These are phyloP conservation scores for Udeniomyces megalosporus DNA, from an alignment of 768 basidiomycete species.

Conservation along the genomic window DNA sequence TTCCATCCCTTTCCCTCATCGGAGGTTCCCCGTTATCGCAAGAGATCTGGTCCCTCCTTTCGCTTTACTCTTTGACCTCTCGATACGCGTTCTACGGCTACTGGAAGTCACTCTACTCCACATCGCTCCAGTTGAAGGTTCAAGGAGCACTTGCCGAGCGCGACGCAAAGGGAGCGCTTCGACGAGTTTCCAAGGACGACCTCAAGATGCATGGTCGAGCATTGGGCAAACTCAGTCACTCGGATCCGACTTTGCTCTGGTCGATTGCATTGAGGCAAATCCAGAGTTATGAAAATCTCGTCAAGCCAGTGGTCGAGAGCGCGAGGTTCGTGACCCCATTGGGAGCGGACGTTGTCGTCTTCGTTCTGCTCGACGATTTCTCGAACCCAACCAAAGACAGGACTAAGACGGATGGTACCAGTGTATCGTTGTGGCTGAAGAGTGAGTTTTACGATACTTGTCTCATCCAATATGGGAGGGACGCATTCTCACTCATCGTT, in stretches of 20 bases:
- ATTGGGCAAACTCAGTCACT: constrained; percentile 83
- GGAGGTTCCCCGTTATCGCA: constrained; percentile 73
- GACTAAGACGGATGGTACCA: constrained; percentile 82
- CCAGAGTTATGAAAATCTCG: constrained; percentile 89
- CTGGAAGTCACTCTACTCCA: constrained; percentile 45
- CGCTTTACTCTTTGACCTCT: constrained; percentile 54
- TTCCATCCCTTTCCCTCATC: constrained; percentile 74
- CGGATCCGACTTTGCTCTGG: constrained; percentile 86
- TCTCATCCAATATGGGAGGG: not conserved
- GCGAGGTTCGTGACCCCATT: constrained; percentile 77
- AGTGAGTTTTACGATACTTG: constrained; percentile 40
- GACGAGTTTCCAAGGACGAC: constrained; percentile 52
- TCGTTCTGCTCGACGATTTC: constrained; percentile 68
- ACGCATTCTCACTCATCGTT: not conserved
- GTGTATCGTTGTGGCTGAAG: constrained; percentile 77
- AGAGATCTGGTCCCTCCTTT: constrained; percentile 81
- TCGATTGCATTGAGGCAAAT: constrained; percentile 77
- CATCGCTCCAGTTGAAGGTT: constrained; percentile 29
- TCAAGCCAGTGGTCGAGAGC: constrained; percentile 73
- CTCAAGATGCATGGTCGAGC: constrained; percentile 69
- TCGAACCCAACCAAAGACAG: constrained; percentile 65
- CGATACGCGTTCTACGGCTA: constrained; percentile 92
- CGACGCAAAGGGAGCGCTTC: constrained; percentile 74
- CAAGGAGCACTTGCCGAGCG: constrained; percentile 68
- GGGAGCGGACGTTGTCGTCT: constrained; percentile 86